These are phyloP conservation scores for Beauveria scarabaeidicola DNA, from an alignment of 2,329 filamentous ascomycete species.

Conservation along the genomic window DNA sequence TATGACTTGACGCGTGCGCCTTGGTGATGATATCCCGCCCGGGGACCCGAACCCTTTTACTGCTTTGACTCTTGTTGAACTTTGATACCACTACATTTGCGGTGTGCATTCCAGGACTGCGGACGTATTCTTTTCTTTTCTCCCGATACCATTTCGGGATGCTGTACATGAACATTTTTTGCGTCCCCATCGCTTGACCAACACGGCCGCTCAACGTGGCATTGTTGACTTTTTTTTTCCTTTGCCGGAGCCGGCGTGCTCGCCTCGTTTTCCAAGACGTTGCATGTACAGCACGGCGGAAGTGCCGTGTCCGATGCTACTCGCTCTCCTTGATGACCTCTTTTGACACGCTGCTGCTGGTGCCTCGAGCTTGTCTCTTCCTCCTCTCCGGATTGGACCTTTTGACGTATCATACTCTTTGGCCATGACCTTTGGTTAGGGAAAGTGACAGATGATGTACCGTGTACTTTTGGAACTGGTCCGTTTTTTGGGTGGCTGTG, in stretches of 20 bases:
- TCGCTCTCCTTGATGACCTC: background rate
- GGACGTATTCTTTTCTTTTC: background rate
- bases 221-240: too few relatives aligned
- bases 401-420: background rate
- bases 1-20: background rate
- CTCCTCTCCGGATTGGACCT: background rate
- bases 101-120: background rate
- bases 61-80: background rate
- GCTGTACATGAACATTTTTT: background rate
- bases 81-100: constrained; percentile 1
- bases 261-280: background rate
- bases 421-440: background rate
- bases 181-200: background rate
- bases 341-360: background rate
- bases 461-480: background rate
- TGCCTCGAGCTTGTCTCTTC: background rate
- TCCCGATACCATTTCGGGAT: background rate
- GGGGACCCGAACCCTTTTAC: background rate
- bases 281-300: background rate
- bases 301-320: background rate
- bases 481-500: too few relatives aligned
- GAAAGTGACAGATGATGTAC: background rate
- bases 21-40: background rate
- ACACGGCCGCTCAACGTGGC: background rate
- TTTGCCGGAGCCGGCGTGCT: background rate